Conservation (phyloP, 768 basidiomycete species). For the Mrakia hoshinonis region DNA sequence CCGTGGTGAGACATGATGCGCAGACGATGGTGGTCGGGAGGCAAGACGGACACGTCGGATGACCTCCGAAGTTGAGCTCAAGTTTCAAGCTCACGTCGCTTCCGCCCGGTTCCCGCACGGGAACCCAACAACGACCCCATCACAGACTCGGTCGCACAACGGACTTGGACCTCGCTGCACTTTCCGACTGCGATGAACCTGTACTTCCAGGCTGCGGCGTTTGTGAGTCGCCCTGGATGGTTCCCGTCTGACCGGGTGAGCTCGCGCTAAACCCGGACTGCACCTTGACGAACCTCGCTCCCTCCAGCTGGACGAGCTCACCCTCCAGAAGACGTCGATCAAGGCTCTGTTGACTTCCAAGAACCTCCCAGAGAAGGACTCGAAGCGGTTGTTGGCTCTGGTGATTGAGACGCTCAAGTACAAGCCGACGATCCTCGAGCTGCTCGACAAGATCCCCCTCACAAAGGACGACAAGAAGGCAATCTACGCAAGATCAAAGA, state of each 20-base stretch:
- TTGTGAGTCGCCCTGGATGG: not conserved
- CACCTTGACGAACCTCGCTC: too few relatives aligned
- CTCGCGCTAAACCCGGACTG: not conserved
- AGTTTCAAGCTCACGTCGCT: too few relatives aligned
- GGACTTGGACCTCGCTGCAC: too few relatives aligned
- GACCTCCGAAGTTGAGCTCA: too few relatives aligned
- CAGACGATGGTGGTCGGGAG: not conserved
- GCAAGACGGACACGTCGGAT: not conserved
- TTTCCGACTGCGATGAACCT: too few relatives aligned
- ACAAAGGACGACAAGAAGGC: slow-evolving; percentile 66
- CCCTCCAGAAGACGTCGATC: slow-evolving; percentile 27
- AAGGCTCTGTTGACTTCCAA: slow-evolving; percentile 20
- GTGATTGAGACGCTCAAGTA: slow-evolving; percentile 95
- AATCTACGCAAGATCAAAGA: slow-evolving; percentile 54
- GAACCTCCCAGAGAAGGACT: slow-evolving; percentile 25
- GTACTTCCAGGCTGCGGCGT: too few relatives aligned
- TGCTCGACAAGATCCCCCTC: slow-evolving; percentile 60
- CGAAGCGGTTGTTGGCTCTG: slow-evolving; percentile 39
- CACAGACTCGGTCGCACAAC: too few relatives aligned
- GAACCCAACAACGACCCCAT: too few relatives aligned
- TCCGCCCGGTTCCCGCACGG: too few relatives aligned
- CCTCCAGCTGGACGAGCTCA: slow-evolving; percentile 24
- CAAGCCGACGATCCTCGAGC: slow-evolving; percentile 61
- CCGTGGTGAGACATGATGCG: slow-evolving; percentile 7
- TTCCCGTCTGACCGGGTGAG: not conserved